phyloP scores from a whole-genome alignment of 305 asterid genomes.

The Fraxinus baroniana region DNA sequence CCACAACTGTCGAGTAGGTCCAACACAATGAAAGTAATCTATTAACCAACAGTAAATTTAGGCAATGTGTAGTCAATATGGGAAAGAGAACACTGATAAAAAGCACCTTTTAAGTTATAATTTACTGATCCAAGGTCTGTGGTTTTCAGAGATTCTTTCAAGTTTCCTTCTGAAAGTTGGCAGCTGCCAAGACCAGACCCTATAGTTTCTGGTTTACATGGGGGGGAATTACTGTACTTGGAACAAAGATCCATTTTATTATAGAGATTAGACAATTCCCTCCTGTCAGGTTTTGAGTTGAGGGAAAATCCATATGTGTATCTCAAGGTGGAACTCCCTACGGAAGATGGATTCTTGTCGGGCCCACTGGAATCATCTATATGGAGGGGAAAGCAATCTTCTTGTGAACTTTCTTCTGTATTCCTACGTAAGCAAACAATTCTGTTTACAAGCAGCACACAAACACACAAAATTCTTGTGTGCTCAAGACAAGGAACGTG shows the following conservation, averaged over 20 bases:
- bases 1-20: conserved; percentile 46
- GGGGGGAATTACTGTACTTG: conserved; percentile 27
- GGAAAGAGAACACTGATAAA: conserved; percentile 6
- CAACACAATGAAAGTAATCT: conserved; percentile 21
- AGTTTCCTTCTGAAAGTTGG: conserved; percentile 44
- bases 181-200: conserved; percentile 39
- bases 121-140: conserved; percentile 39
- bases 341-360: conserved; percentile 53
- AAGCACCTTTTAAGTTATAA: conserved; percentile 46
- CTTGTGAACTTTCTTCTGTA: conserved; percentile 55
- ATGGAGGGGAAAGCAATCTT: conserved; percentile 68
- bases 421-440: conserved; percentile 35
- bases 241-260: conserved; percentile 33
- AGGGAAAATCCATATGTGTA: conserved; percentile 59
- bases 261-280: conserved; percentile 37
- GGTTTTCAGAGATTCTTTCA: conserved; percentile 49
- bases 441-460: neutral
- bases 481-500: conserved; percentile 23
- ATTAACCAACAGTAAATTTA: neutral
- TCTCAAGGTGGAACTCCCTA: conserved; percentile 44
- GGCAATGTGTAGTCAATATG: conserved; percentile 5
- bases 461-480: conserved; percentile 4
- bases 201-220: conserved; percentile 34
- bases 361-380: conserved; percentile 68
- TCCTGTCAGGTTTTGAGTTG: conserved; percentile 48